Conservation (phyloP, 495 filamentous ascomycete genomes). For the Penicilliopsis zonata region DNA sequence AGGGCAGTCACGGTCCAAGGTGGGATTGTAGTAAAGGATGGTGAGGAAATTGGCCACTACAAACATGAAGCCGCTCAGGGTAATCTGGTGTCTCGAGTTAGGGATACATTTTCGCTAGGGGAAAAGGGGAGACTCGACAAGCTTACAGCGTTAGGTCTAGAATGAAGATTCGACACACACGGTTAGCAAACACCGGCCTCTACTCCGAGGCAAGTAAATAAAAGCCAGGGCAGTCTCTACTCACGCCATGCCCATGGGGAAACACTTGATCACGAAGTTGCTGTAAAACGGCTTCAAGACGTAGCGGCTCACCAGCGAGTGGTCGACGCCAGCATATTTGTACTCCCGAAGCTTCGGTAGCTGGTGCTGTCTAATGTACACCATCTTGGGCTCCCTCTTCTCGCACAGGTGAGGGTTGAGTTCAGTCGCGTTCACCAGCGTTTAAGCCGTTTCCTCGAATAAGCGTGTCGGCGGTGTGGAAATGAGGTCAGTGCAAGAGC, state of each 20-base stretch:
- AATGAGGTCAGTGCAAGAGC: too few relatives aligned
- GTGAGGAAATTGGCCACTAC: slow-evolving; percentile 87
- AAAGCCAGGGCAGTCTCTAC: slow-evolving; percentile 18
- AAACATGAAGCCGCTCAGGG: slow-evolving; percentile 82
- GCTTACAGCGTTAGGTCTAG: slow-evolving; percentile 52
- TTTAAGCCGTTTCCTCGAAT: neutral
- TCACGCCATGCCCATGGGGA: slow-evolving; percentile 91
- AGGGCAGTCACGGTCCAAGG: slow-evolving; percentile 84
- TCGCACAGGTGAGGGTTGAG: slow-evolving; percentile 1
- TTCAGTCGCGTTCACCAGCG: neutral
- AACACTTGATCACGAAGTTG: slow-evolving; percentile 82
- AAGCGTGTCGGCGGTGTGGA: neutral
- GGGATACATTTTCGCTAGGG: too few relatives aligned
- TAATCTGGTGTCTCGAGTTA: slow-evolving; percentile 59
- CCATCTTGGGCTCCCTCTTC: slow-evolving; percentile 33
- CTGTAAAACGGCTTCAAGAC: slow-evolving; percentile 96
- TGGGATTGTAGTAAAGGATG: slow-evolving; percentile 92
- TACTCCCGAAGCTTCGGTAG: slow-evolving; percentile 82
- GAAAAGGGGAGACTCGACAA: slow-evolving; percentile 7
- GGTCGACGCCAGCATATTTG: slow-evolving; percentile 85
- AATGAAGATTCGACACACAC: slow-evolving; percentile 8
- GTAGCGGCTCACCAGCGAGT: slow-evolving; percentile 78
- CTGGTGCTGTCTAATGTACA: slow-evolving; percentile 86
- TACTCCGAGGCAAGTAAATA: neutral
- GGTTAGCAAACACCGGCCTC: slow-evolving; percentile 6